Evolutionary conservation across 2,329 filamentous ascomycete genomes (phyloP).

Genomic region (Pseudopithomyces maydicus): DNA sequence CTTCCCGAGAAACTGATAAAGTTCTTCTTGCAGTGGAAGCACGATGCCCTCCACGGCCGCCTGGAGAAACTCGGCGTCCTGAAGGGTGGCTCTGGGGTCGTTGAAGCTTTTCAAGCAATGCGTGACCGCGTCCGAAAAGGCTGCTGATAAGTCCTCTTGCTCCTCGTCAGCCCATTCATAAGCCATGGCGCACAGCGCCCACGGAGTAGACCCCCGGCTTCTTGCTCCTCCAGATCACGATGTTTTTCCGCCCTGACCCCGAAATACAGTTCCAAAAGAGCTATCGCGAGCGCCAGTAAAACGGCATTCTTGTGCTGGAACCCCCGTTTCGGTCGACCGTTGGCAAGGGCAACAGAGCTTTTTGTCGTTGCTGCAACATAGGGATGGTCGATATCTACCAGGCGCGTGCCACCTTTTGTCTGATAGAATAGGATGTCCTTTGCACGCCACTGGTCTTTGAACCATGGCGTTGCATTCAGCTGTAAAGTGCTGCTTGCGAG

Average conservation of each 20-base stretch:
- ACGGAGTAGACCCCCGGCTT: constrained; percentile 27
- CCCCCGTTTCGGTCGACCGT: constrained; percentile 11
- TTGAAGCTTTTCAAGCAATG: constrained; percentile 10
- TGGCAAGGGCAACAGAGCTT: constrained; percentile 8
- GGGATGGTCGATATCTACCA: constrained; percentile 38
- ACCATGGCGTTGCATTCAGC: constrained; percentile 44
- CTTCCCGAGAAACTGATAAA: constrained; percentile 43
- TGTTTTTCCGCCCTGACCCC: constrained; percentile 40
- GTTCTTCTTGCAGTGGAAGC: constrained; percentile 43
- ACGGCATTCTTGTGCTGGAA: constrained; percentile 43
- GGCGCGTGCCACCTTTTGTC: constrained; percentile 17
- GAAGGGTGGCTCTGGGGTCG: constrained; percentile 39
- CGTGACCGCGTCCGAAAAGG: constrained; percentile 38
- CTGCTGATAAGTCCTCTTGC: constrained; percentile 42
- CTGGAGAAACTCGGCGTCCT: constrained; percentile 42
- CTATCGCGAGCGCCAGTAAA: constrained; percentile 40
- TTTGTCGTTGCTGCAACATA: constrained; percentile 31
- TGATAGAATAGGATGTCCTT: constrained; percentile 42
- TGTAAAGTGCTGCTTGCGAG: constrained; percentile 43
- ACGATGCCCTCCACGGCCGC: constrained; percentile 45
- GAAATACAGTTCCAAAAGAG: constrained; percentile 44
- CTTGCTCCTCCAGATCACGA: constrained; percentile 25
- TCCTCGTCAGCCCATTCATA: constrained; percentile 41
- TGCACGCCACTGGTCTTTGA: constrained; percentile 39
- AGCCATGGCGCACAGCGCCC: constrained; percentile 37